Conservation (phyloP, 1,139 yeast species). For the Magnusiomyces tetraspermus region DNA sequence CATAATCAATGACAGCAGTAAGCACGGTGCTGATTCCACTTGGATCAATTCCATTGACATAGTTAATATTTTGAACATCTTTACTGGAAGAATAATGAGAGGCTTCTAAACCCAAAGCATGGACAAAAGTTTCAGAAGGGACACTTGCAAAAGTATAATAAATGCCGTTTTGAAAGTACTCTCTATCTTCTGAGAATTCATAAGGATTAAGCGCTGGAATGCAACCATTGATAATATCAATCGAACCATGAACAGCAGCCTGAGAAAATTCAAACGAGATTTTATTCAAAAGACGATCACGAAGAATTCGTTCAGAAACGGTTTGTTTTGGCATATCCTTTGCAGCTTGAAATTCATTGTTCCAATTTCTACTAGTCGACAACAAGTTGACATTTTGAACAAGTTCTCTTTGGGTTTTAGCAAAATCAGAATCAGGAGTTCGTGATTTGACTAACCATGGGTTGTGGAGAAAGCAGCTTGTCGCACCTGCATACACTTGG, state of each 20-base stretch:
- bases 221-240: constrained; percentile 65
- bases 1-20: constrained; percentile 77
- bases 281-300: constrained; percentile 68
- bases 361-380: constrained; percentile 61
- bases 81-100: constrained; percentile 73
- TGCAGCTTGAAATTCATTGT: constrained; percentile 78
- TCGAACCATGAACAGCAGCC: constrained; percentile 72
- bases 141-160: constrained; percentile 79
- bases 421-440: constrained; percentile 44
- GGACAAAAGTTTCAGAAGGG: constrained; percentile 55
- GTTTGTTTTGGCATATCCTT: constrained; percentile 53
- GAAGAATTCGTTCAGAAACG: constrained; percentile 57
- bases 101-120: constrained; percentile 74
- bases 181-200: constrained; percentile 49
- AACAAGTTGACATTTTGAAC: constrained; percentile 8
- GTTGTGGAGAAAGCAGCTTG: constrained; percentile 48
- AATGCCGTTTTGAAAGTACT: constrained; percentile 71
- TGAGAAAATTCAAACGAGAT: constrained; percentile 69
- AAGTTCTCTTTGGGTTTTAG: constrained; percentile 39
- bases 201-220: constrained; percentile 70
- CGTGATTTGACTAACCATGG: constrained; percentile 63
- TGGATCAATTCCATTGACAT: constrained; percentile 57
- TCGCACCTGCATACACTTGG: constrained; percentile 52
- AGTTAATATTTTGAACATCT: constrained; percentile 65
- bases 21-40: constrained; percentile 60